Base-by-base conservation (phyloP, 2,329 filamentous ascomycete genomes). In the Coccinonectria pachysandricola region DNA sequence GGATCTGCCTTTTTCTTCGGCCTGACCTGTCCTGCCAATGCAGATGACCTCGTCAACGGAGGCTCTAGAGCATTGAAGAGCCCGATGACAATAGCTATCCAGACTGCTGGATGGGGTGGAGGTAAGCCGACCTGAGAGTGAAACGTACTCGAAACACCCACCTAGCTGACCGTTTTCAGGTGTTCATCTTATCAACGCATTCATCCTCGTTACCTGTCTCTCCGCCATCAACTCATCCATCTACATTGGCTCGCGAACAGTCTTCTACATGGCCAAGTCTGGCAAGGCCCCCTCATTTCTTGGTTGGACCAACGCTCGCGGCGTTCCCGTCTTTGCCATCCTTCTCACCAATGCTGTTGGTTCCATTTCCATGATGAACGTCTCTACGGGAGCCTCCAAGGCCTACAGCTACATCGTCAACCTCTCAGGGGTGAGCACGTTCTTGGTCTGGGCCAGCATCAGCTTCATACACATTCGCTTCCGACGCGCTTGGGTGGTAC, bases 181-280 rank as follows among this genome's bases (percentile, higher is more conserved):
- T 18, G 77, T 80, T 1, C 74, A 87, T 46, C 65, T 87, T 2
- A 79, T 87, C 57, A 87, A 87, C 39, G 78, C 75, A 19, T 78
- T 84, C 44, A 82, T 84, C 42, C 66, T 87, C 26, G 59, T 83
- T 7, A 82, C 80, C 8, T 80, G 80, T 29, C 60, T 84, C 19
- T 76, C 68, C 1, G 78, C 79, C 11, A 70, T 79, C 40, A 87
- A 87, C 54, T 75, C 71, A 27, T 80, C 76, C 7, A 79, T 87
- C 35, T 87, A 86, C 50, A 82, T 87, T 39, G 75, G 74, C 22
- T 81, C 77, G 3, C 71, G 82, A 12, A 86, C 80, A 0, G 55
- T 88, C 2, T 57, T 86, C 1, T 85, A 75, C 57, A 81, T 87
- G 73, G 79, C 79, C 0, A 75, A 82, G 42, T 73, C 75, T 22